A percentile compares a stretch with the other conserved stretches of the same genome.
These are phyloP conservation scores for Bipolaris zeicola DNA, from an alignment of 2,329 filamentous ascomycete species.

Conservation along the genomic window DNA sequence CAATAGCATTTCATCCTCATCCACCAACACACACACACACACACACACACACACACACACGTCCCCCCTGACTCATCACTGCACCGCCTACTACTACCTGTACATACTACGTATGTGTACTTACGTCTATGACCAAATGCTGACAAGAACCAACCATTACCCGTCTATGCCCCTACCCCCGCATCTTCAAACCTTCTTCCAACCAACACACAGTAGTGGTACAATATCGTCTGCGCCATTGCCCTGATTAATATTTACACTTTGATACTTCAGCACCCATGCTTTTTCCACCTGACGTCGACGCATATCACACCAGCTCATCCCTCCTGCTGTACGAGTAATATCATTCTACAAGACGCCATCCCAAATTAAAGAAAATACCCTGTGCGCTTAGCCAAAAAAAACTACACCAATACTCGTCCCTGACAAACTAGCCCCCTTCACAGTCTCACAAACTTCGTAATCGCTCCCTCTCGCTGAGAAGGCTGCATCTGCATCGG, in stretches of 20 bases:
- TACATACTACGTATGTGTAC: neutral
- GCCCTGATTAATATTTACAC: neutral
- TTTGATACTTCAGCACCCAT: neutral
- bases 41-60: neutral
- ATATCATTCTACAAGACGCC: slow-evolving; percentile 12
- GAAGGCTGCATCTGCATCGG: neutral
- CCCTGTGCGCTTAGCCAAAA: neutral
- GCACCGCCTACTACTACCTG: neutral
- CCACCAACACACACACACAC: neutral
- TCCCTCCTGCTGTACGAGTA: slow-evolving; percentile 1
- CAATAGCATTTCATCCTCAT: neutral
- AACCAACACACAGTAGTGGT: neutral
- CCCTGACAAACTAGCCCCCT: neutral
- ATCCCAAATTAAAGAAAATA: neutral
- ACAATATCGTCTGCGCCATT: neutral
- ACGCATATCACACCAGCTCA: slow-evolving; percentile 1
- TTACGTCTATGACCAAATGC: neutral
- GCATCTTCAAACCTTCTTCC: neutral
- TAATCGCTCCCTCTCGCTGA: neutral
- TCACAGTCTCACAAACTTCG: neutral
- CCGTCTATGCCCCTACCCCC: neutral
- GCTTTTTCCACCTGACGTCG: neutral
- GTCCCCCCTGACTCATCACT: neutral
- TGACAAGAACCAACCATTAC: neutral
- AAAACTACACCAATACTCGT: neutral